Conservation (phyloP, 345 rosid species). For the Anastatica hierochuntica region DNA sequence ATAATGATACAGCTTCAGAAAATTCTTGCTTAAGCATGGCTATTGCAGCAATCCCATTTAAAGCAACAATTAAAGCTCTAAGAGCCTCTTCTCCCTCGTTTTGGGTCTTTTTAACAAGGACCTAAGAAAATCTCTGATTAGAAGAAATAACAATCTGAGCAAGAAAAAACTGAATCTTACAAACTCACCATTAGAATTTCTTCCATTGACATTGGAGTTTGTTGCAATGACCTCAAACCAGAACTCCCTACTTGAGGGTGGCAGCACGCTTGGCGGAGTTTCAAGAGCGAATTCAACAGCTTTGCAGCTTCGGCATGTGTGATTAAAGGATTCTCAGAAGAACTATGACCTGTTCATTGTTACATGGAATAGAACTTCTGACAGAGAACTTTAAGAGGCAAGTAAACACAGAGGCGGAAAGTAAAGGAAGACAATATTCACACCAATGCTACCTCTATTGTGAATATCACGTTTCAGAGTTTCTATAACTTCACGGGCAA, state of each 20-base stretch:
- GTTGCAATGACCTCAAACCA: conserved; percentile 85
- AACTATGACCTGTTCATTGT: conserved; percentile 33
- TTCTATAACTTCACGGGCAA: conserved; percentile 80
- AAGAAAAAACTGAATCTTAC: conserved; percentile 5
- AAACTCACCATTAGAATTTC: conserved; percentile 67
- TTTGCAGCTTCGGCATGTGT: conserved; percentile 81
- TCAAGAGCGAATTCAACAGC: conserved; percentile 80
- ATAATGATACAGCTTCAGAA: conserved; percentile 55
- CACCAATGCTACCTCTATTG: conserved; percentile 55
- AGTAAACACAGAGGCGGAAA: conserved; percentile 8
- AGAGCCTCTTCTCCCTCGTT: conserved; percentile 92
- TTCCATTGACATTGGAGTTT: conserved; percentile 93
- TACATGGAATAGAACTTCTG: neutral
- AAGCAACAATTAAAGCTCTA: conserved; percentile 66
- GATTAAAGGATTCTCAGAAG: conserved; percentile 47
- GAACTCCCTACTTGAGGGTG: conserved; percentile 99
- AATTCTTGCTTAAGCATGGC: conserved; percentile 63
- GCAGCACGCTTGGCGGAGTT: conserved; percentile 99
- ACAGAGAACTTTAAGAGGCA: conserved; percentile 1
- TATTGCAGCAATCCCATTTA: conserved; percentile 92
- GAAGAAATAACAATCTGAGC: conserved; percentile 9
- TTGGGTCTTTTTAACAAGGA: conserved; percentile 88
- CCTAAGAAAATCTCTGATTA: conserved; percentile 35
- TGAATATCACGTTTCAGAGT: conserved; percentile 68
- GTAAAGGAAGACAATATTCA: conserved; percentile 20